These are phyloP conservation scores for Thelonectria discophora DNA, from an alignment of 2,329 filamentous ascomycete genomes.

Conservation along the genomic window DNA sequence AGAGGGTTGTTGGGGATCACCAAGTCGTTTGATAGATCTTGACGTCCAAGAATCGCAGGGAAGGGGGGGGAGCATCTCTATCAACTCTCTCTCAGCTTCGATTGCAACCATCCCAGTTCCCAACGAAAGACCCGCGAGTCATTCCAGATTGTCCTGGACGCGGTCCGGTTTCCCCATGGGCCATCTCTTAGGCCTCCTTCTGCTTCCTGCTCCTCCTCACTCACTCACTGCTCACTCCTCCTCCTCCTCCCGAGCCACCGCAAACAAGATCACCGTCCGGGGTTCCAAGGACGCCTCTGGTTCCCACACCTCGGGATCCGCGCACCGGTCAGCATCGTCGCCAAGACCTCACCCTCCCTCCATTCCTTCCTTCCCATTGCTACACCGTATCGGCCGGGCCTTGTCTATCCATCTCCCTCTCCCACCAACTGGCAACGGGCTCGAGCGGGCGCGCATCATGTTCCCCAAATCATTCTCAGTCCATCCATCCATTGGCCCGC, in stretches of 20 bases:
- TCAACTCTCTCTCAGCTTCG: not conserved
- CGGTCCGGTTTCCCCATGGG: slow-evolving; percentile 1
- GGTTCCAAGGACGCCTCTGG: not conserved
- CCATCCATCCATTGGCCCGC: not conserved
- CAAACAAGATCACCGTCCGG: slow-evolving; percentile 4
- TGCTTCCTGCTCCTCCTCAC: too few relatives aligned
- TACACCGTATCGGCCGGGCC: not conserved
- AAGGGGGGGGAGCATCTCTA: not conserved
- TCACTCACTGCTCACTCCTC: not conserved
- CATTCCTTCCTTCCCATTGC: too few relatives aligned
- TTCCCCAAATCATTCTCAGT: not conserved
- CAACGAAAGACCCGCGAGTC: not conserved
- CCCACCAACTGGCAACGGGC: too few relatives aligned
- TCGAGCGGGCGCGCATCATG: not conserved
- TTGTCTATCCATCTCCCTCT: slow-evolving; percentile 6
- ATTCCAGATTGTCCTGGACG: slow-evolving; percentile 2
- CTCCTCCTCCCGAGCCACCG: not conserved
- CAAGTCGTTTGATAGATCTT: not conserved
- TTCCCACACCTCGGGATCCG: slow-evolving; percentile 6
- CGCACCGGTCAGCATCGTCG: slow-evolving; percentile 11
- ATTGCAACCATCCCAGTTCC: not conserved
- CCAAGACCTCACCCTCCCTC: slow-evolving; percentile 6
- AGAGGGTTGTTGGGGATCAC: slow-evolving; percentile 3
- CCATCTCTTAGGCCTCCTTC: slow-evolving; percentile 1
- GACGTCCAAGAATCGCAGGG: not conserved